Evolutionary conservation across 2,329 filamentous ascomycete species (phyloP).

Genomic region (Alternaria sp.): DNA sequence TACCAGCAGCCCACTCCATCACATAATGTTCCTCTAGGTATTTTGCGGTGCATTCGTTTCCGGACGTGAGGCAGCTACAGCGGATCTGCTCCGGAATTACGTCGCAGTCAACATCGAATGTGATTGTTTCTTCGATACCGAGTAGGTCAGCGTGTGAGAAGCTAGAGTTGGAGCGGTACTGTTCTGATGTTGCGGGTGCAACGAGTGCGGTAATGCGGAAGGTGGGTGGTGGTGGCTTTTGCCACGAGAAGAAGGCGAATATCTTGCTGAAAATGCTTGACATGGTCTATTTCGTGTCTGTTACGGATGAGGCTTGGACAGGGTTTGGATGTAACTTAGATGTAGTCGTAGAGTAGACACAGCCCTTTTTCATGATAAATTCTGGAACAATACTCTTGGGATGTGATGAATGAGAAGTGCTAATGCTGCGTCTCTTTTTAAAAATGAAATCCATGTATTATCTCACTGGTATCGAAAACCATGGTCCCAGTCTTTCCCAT

Average conservation of each 20-base stretch:
- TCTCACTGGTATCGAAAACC: not conserved
- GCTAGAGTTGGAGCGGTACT: not conserved
- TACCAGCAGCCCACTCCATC: not conserved
- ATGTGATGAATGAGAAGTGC: not conserved
- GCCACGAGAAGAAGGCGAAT: not conserved
- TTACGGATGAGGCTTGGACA: not conserved
- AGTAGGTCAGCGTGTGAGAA: conserved; percentile 3
- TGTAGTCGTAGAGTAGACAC: not conserved
- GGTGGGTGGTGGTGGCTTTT: not conserved
- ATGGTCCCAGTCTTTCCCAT: not conserved
- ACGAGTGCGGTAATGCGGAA: conserved; percentile 1
- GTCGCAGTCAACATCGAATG: conserved; percentile 1
- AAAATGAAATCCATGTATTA: not conserved
- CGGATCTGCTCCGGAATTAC: not conserved
- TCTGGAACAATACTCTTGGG: not conserved
- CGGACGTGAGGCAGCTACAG: not conserved
- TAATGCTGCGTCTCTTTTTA: not conserved
- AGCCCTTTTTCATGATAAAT: not conserved
- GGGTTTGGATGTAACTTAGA: too few species aligned
- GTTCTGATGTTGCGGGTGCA: not conserved
- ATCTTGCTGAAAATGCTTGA: not conserved
- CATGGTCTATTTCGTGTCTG: not conserved
- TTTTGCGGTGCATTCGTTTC: not conserved
- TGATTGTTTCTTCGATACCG: conserved; percentile 1
- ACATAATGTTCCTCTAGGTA: not conserved